Conservation (phyloP, 2,329 filamentous ascomycete species). For the Stachybotrys elegans region DNA sequence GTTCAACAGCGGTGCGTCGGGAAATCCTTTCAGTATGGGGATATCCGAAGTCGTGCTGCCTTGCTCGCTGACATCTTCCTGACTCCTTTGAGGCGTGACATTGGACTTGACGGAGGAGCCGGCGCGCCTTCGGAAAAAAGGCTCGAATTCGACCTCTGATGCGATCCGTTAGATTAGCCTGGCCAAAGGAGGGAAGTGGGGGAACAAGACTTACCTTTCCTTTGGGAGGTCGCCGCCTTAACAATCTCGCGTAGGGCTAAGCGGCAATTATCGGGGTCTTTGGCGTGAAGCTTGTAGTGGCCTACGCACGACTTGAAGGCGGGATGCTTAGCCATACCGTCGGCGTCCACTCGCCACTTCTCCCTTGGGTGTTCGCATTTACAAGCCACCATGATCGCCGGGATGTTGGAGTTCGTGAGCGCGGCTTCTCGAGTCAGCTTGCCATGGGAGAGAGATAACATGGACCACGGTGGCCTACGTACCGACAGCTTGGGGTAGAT, state of each 20-base stretch:
- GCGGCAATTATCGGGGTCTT: slow-evolving; percentile 66
- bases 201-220: slow-evolving; percentile 55
- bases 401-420: slow-evolving; percentile 65
- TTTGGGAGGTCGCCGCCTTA: slow-evolving; percentile 61
- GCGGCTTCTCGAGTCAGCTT: slow-evolving; percentile 51
- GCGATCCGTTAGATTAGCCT: neutral
- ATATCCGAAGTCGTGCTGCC: slow-evolving; percentile 68
- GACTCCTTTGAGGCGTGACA: slow-evolving; percentile 42
- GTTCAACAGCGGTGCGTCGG: slow-evolving; percentile 40
- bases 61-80: slow-evolving; percentile 54
- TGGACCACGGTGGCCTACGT: too few species aligned
- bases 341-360: slow-evolving; percentile 65
- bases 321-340: slow-evolving; percentile 55
- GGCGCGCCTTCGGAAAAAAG: slow-evolving; percentile 47
- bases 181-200: slow-evolving; percentile 3
- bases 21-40: slow-evolving; percentile 51
- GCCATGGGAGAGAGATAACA: too few species aligned
- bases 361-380: slow-evolving; percentile 80
- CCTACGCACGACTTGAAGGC: slow-evolving; percentile 65
- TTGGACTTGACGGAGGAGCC: slow-evolving; percentile 60
- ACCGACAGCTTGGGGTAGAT: slow-evolving; percentile 75
- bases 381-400: slow-evolving; percentile 77
- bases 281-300: slow-evolving; percentile 67
- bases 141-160: slow-evolving; percentile 37
- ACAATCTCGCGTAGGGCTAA: slow-evolving; percentile 73